phyloP scores from a whole-genome alignment of 768 basidiomycete species.

The Boletus sp. region DNA sequence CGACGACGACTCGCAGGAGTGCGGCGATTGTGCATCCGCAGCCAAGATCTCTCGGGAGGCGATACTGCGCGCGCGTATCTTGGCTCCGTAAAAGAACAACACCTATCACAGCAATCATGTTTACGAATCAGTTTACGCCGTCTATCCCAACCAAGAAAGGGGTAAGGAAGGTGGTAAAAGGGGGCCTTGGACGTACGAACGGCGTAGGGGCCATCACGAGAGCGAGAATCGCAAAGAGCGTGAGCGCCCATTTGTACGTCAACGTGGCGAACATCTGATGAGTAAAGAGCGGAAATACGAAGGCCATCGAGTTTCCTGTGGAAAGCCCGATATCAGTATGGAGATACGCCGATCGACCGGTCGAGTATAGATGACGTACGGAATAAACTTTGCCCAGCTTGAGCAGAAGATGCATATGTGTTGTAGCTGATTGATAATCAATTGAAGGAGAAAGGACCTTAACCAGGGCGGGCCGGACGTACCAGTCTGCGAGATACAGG shows the following conservation, averaged over 20 bases:
- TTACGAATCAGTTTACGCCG: not conserved
- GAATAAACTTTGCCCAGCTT: constrained; percentile 50
- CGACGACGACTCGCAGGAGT: not conserved
- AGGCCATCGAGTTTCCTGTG: constrained; percentile 39
- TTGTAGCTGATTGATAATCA: constrained; percentile 32
- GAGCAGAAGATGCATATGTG: constrained; percentile 51
- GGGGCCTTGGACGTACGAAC: constrained; percentile 31
- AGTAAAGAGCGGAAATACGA: constrained; percentile 51
- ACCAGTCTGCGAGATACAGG: constrained; percentile 53
- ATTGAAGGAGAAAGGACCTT: not conserved
- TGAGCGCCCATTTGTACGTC: constrained; percentile 50
- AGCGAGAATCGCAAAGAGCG: constrained; percentile 41
- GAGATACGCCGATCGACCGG: not conserved
- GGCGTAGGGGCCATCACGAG: constrained; percentile 45
- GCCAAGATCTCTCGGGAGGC: constrained; percentile 20
- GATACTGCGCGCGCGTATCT: constrained; percentile 31
- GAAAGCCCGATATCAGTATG: not conserved
- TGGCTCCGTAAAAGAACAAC: constrained; percentile 33
- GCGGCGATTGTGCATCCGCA: constrained; percentile 6
- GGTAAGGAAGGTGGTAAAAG: not conserved
- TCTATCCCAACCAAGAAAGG: not conserved
- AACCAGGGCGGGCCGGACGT: constrained; percentile 8
- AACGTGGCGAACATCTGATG: constrained; percentile 43
- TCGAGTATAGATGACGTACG: constrained; percentile 30
- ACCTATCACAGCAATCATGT: constrained; percentile 7